A percentile compares a stretch with the other conserved stretches of the same genome.
Evolutionary conservation across 2,329 filamentous ascomycete species (phyloP).

Genomic region (Chrysosporium keratinophilum): DNA sequence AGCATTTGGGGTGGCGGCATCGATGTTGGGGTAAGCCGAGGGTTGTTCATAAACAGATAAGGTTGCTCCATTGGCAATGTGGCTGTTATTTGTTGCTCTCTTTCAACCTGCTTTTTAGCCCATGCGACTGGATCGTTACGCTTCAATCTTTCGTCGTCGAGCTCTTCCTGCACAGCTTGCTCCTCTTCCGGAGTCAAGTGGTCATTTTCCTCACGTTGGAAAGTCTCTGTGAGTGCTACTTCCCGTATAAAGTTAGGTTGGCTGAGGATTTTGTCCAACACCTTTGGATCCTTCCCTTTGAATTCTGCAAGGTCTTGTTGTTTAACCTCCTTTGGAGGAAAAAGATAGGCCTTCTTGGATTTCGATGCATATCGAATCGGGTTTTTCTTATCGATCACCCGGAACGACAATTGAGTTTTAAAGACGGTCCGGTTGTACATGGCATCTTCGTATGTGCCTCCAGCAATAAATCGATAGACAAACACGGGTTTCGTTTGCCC

Average conservation of each 20-base stretch:
- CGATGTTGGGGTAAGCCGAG: neutral
- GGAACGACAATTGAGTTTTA: slow-evolving; percentile 68
- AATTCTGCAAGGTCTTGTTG: slow-evolving; percentile 46
- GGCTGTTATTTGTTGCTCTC: neutral
- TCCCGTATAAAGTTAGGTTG: slow-evolving; percentile 24
- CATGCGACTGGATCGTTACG: slow-evolving; percentile 31
- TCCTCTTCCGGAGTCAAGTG: slow-evolving; percentile 53
- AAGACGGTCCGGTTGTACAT: slow-evolving; percentile 66
- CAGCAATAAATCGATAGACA: slow-evolving; percentile 71
- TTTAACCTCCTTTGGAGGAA: slow-evolving; percentile 43
- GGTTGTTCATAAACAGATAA: neutral
- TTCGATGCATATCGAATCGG: slow-evolving; percentile 56
- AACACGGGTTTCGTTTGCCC: slow-evolving; percentile 71
- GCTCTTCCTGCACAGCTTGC: slow-evolving; percentile 42
- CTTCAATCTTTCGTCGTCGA: slow-evolving; percentile 33
- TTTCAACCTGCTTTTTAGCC: slow-evolving; percentile 19
- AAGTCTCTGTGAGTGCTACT: slow-evolving; percentile 60
- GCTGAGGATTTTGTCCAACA: slow-evolving; percentile 49
- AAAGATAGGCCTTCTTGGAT: slow-evolving; percentile 47
- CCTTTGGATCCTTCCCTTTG: slow-evolving; percentile 48
- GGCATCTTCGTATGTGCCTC: slow-evolving; percentile 67
- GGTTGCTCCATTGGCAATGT: slow-evolving; percentile 1
- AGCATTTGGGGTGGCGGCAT: neutral
- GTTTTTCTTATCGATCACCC: slow-evolving; percentile 76
- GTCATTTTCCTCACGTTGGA: slow-evolving; percentile 58